phyloP scores from a whole-genome alignment of 805 yeast species.

The Yarrowia divulgata region DNA sequence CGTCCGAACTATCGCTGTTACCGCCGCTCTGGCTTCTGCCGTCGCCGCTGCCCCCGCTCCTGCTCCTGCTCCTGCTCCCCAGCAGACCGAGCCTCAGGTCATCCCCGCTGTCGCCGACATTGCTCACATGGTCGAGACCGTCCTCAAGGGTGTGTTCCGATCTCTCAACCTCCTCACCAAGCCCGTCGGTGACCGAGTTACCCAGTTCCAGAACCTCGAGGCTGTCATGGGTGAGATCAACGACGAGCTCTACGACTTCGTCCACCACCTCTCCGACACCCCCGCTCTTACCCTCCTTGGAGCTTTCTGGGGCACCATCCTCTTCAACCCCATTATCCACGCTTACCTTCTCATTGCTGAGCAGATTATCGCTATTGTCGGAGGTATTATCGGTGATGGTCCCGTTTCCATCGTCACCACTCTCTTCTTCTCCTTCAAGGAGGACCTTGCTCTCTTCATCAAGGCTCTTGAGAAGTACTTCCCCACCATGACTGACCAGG shows the following conservation, averaged over 20 bases:
- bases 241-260: conserved; percentile 24
- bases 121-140: conserved; percentile 28
- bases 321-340: conserved; percentile 24
- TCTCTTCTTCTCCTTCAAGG: conserved; percentile 30
- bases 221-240: conserved; percentile 36
- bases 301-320: conserved; percentile 31
- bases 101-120: conserved; percentile 17
- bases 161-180: conserved; percentile 26
- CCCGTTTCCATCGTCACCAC: conserved; percentile 55
- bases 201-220: conserved; percentile 38
- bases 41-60: conserved; percentile 27
- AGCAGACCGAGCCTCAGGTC: conserved; percentile 6
- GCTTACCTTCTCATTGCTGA: conserved; percentile 57
- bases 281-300: conserved; percentile 31
- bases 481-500: conserved; percentile 37
- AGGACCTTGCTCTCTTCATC: conserved; percentile 33
- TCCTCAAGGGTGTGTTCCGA: conserved; percentile 35
- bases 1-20: conserved; percentile 26
- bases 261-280: conserved; percentile 30
- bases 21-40: conserved; percentile 24
- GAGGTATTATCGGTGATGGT: conserved; percentile 99
- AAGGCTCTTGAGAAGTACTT: conserved; percentile 38
- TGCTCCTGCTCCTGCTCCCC: conserved; percentile 15
- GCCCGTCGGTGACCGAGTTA: conserved; percentile 32
- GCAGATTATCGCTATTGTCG: conserved; percentile 99